Conservation (phyloP, 1,284 basidiomycete species). For the Sanghuangporus baumii region DNA sequence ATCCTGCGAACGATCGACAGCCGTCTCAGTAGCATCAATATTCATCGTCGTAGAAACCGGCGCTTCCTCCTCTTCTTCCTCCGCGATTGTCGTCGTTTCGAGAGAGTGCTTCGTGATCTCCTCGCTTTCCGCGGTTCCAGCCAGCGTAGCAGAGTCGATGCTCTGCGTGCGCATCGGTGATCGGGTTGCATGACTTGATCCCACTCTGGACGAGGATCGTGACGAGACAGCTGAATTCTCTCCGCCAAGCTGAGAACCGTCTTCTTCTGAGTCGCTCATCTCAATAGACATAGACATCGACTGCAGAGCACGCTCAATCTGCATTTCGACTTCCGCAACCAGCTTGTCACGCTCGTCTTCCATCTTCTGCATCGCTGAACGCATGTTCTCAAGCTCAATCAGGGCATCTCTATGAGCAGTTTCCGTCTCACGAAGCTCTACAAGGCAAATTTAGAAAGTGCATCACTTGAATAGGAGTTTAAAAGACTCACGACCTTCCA, state of each 20-base stretch:
- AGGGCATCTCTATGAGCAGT: conserved; percentile 65
- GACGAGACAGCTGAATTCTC: conserved; percentile 26
- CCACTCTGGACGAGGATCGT: conserved; percentile 47
- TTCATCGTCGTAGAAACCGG: conserved; percentile 25
- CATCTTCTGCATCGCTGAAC: conserved; percentile 75
- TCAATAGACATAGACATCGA: conserved; percentile 79
- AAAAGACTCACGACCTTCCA: conserved; percentile 58
- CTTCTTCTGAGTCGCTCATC: conserved; percentile 57
- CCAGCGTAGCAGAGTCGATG: conserved; percentile 30
- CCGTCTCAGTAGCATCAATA: conserved; percentile 35
- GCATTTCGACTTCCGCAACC: conserved; percentile 83
- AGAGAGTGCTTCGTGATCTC: conserved; percentile 33
- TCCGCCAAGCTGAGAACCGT: conserved; percentile 8
- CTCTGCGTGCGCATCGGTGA: conserved; percentile 37
- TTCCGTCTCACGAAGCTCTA: conserved; percentile 69
- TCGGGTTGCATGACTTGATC: conserved; percentile 39
- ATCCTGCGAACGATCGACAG: conserved; percentile 55
- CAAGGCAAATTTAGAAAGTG: conserved; percentile 9
- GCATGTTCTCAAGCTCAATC: conserved; percentile 66
- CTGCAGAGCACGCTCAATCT: conserved; percentile 76
- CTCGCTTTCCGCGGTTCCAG: conserved; percentile 32
- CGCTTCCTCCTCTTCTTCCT: conserved; percentile 30
- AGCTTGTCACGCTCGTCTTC: conserved; percentile 78
- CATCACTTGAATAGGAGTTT: conserved; percentile 9
- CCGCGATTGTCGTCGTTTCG: conserved; percentile 36